Evolutionary conservation across 306 rosid genomes (phyloP).

Genomic region (Vigna nakashimae): DNA sequence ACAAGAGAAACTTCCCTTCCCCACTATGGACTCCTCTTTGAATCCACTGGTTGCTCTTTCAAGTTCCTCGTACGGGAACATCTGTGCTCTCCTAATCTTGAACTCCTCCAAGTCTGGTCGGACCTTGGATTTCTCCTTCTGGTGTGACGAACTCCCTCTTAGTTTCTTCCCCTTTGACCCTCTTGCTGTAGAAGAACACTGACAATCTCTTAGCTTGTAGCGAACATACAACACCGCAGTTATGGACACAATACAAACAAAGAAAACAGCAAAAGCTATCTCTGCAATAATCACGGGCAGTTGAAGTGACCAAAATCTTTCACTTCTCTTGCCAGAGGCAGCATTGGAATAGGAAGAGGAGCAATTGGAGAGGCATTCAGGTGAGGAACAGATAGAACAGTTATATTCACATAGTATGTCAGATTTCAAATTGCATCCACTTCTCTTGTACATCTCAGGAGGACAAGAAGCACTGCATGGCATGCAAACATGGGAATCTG

Average conservation of each 20-base stretch:
- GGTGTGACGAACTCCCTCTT: conserved; percentile 6
- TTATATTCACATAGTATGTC: conserved; percentile 13
- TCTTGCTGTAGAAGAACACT: background rate
- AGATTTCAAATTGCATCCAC: conserved; percentile 8
- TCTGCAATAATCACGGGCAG: conserved; percentile 21
- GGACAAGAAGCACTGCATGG: conserved; percentile 8
- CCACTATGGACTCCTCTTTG: conserved; percentile 24
- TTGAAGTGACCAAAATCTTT: background rate
- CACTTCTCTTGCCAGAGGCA: background rate
- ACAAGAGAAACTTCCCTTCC: conserved; percentile 23
- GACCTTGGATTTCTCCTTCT: conserved; percentile 26
- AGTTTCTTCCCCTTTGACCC: conserved; percentile 16
- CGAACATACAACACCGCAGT: conserved; percentile 7
- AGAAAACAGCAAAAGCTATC: conserved; percentile 22
- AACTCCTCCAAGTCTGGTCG: conserved; percentile 17
- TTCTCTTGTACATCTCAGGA: conserved; percentile 1
- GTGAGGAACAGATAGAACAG: background rate
- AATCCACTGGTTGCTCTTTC: conserved; percentile 16
- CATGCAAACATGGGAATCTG: conserved; percentile 19
- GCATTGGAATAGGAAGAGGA: conserved; percentile 1
- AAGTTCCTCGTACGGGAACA: conserved; percentile 24
- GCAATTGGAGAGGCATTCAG: conserved; percentile 20
- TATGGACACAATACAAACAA: conserved; percentile 7
- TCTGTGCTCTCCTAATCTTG: conserved; percentile 18
- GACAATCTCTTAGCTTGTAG: conserved; percentile 12